These are phyloP conservation scores for Boletus pseudopeckii DNA, from an alignment of 768 basidiomycete genomes.

Conservation along the genomic window DNA sequence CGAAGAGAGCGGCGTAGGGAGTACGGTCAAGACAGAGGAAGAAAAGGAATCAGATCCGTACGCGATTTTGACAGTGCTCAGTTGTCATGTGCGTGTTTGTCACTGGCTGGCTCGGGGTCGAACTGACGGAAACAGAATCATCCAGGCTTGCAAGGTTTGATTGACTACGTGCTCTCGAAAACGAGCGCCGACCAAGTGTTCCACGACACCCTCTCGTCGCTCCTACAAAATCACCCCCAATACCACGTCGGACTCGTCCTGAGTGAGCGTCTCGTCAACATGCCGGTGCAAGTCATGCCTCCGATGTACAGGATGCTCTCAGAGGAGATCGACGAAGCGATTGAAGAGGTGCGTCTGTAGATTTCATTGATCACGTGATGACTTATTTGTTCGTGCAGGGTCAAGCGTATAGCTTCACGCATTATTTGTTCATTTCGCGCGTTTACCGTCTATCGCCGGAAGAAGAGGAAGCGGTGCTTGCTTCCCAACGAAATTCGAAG, in stretches of 20 bases:
- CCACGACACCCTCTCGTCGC: slow-evolving; percentile 48
- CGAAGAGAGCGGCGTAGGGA: slow-evolving; percentile 71
- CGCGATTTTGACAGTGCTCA: slow-evolving; percentile 80
- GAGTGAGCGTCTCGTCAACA: slow-evolving; percentile 88
- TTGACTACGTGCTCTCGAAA: slow-evolving; percentile 67
- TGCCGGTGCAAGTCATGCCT: slow-evolving; percentile 90
- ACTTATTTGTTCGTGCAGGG: slow-evolving; percentile 31
- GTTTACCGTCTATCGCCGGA: slow-evolving; percentile 71
- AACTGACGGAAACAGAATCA: slow-evolving; percentile 49
- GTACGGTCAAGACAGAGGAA: slow-evolving; percentile 85
- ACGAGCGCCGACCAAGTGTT: slow-evolving; percentile 47
- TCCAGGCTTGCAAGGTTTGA: slow-evolving; percentile 64
- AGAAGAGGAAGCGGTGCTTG: slow-evolving; percentile 53
- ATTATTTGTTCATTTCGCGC: slow-evolving; percentile 74
- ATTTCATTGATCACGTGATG: not conserved
- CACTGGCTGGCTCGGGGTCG: not conserved
- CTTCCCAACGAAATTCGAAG: slow-evolving; percentile 42
- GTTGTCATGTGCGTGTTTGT: slow-evolving; percentile 54
- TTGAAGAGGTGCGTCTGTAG: slow-evolving; percentile 52
- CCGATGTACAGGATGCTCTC: slow-evolving; percentile 90
- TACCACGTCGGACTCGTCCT: slow-evolving; percentile 76
- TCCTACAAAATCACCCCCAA: slow-evolving; percentile 28
- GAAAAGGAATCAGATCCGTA: slow-evolving; percentile 62
- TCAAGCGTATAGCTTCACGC: slow-evolving; percentile 66
- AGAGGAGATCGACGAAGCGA: slow-evolving; percentile 76